Conservation (phyloP, 768 basidiomycete species). For the Termitomyces sp. region DNA sequence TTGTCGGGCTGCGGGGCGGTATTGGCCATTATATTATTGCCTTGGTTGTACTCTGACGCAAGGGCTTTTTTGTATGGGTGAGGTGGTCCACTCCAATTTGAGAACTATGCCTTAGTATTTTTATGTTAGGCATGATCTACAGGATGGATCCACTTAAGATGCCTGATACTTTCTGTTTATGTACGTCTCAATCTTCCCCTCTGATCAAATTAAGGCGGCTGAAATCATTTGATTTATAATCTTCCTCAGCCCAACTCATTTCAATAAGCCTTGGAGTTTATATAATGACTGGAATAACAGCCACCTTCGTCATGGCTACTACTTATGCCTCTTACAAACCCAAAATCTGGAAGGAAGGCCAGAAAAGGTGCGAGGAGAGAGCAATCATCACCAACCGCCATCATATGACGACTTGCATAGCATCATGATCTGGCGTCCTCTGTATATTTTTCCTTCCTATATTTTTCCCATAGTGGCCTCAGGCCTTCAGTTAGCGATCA, state of each 20-base stretch:
- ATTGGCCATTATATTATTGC: constrained; percentile 48
- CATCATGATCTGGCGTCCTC: constrained; percentile 41
- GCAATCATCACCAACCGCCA: neutral
- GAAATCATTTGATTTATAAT: neutral
- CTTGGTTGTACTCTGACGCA: constrained; percentile 47
- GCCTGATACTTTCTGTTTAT: constrained; percentile 52
- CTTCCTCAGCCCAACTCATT: constrained; percentile 33
- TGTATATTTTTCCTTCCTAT: constrained; percentile 27
- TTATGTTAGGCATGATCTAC: constrained; percentile 52
- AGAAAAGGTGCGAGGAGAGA: constrained; percentile 19
- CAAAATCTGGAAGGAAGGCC: constrained; percentile 33
- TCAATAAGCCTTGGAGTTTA: constrained; percentile 37
- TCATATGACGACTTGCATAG: constrained; percentile 21
- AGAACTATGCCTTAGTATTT: constrained; percentile 2
- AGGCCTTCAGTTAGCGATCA: constrained; percentile 33
- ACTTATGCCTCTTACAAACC: constrained; percentile 32
- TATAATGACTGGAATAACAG: constrained; percentile 37
- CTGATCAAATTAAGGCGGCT: neutral
- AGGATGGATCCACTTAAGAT: constrained; percentile 55
- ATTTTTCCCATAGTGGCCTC: constrained; percentile 44
- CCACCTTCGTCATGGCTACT: constrained; percentile 41
- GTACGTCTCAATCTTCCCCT: constrained; percentile 25
- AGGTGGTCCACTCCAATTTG: constrained; percentile 8
- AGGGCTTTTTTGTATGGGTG: constrained; percentile 55
- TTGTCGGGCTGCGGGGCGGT: constrained; percentile 32